Conservation (phyloP, 257 asterid genomes). For the Ehretia macrophylla region DNA sequence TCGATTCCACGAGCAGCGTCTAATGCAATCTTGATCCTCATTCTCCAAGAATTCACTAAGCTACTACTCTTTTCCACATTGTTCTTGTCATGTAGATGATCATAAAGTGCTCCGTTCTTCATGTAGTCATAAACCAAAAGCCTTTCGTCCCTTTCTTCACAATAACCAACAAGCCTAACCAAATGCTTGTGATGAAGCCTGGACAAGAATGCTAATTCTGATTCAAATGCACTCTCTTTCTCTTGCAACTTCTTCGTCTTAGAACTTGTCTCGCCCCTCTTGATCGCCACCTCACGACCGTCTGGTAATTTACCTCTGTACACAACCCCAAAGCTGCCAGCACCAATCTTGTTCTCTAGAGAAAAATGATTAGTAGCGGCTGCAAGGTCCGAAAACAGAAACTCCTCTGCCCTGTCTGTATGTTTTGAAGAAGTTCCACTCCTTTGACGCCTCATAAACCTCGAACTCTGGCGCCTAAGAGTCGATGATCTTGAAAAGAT, state of each 20-base stretch:
- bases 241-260: constrained; percentile 67
- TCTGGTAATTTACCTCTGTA: constrained; percentile 62
- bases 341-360: constrained; percentile 68
- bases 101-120: constrained; percentile 83
- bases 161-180: constrained; percentile 68
- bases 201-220: constrained; percentile 70
- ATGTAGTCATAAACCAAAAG: constrained; percentile 73
- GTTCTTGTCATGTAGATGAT: constrained; percentile 62
- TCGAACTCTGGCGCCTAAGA: constrained; percentile 73
- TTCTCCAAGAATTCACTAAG: constrained; percentile 67
- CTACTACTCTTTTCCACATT: constrained; percentile 53
- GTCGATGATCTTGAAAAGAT: constrained; percentile 63
- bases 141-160: constrained; percentile 77
- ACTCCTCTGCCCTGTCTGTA: constrained; percentile 72
- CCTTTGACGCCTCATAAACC: constrained; percentile 76
- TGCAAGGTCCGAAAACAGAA: constrained; percentile 49
- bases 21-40: constrained; percentile 67
- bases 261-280: constrained; percentile 63
- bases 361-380: constrained; percentile 63
- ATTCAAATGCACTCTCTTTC: constrained; percentile 79
- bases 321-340: constrained; percentile 82
- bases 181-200: constrained; percentile 91
- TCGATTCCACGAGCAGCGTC: constrained; percentile 90
- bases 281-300: constrained; percentile 81
- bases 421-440: constrained; percentile 80